Evolutionary conservation across 495 filamentous ascomycete species (phyloP), one percentile per base, ranked within the genome.

Genomic region (Penicillium subrubescens): DNA sequence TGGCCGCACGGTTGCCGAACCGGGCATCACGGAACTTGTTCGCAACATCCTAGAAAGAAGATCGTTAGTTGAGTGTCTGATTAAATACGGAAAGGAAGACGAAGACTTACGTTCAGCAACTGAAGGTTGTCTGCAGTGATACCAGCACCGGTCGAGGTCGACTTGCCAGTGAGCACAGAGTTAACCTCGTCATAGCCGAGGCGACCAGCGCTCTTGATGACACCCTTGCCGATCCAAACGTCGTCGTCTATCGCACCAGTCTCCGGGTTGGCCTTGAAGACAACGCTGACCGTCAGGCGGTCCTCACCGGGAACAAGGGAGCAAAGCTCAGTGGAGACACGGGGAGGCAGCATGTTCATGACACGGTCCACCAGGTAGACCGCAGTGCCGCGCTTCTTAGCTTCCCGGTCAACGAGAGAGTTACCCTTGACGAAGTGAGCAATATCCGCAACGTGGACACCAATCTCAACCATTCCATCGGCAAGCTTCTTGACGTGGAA

Each of bases 371-470:
- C 89, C 57, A 99, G 81, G 68, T 98, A 93, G 17, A 99, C 95
- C 39, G 92, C 94, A 57, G 95, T 98, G 61, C 94, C 96, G 34
- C 95, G 90, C 83, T 99, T 99, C 86, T 96, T 97, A 1, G 95
- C 95, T 79, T 99, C 95, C 48, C 95, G 90, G 72, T 99, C 95
- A 35, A 97, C 94, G 55, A 99, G 85, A 23, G 95, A 97, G 82
- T 96, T 97, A 39, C 88, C 83, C 81, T 98, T 98, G 73, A 99
- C 92, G 64, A 99, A 99, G 76, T 98, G 93, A 50, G 95, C 91
- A 64, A 97, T 92, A 79, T 99, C 95, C 31, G 93, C 88, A 69
- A 99, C 92, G 81, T 99, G 95, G 59, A 98, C 86, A 79, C 95
- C 96, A 66, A 99, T 89, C 74, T 99, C 95, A 59, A 97, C 88